These are phyloP conservation scores for Ustilaginoidea virens DNA, from an alignment of 2,329 filamentous ascomycete species.

Conservation along the genomic window DNA sequence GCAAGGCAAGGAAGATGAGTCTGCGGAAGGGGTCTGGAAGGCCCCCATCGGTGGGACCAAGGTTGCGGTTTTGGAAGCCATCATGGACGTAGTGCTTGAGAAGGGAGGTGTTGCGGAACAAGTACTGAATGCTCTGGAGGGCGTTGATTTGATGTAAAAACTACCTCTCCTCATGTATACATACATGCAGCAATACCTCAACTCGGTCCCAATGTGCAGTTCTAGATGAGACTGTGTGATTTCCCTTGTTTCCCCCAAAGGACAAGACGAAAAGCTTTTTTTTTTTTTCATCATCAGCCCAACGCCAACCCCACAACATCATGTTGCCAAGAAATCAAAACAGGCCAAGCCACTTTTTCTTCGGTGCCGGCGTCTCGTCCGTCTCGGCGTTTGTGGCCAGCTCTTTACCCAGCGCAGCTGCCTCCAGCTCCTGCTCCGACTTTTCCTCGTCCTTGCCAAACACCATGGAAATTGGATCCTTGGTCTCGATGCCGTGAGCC, in stretches of 20 bases:
- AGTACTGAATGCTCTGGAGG: slow-evolving; percentile 66
- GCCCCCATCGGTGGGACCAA: slow-evolving; percentile 73
- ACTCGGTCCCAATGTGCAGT: too few relatives aligned
- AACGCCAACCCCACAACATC: too few relatives aligned
- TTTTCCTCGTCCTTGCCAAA: slow-evolving; percentile 22
- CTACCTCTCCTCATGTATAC: neutral
- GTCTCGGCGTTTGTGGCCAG: slow-evolving; percentile 12
- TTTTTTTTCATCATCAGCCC: too few relatives aligned
- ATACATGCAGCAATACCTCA: too few relatives aligned
- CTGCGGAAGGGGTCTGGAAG: slow-evolving; percentile 66
- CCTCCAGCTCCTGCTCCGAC: slow-evolving; percentile 21
- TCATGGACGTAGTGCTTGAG: slow-evolving; percentile 64
- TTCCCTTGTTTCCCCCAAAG: too few relatives aligned
- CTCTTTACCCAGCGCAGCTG: slow-evolving; percentile 20
- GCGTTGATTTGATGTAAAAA: slow-evolving; percentile 48
- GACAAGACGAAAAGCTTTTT: neutral
- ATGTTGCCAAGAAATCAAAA: slow-evolving; percentile 47
- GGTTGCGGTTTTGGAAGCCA: slow-evolving; percentile 52
- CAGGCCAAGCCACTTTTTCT: slow-evolving; percentile 76
- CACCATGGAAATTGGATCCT: slow-evolving; percentile 35
- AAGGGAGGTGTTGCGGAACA: slow-evolving; percentile 73
- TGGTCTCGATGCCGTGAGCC: slow-evolving; percentile 64
- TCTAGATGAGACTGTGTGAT: too few relatives aligned
- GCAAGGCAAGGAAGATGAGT: slow-evolving; percentile 12
- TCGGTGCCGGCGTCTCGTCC: slow-evolving; percentile 15